Evolutionary conservation across 2,329 filamentous ascomycete species (phyloP).

Genomic region (Colletotrichum sp.): DNA sequence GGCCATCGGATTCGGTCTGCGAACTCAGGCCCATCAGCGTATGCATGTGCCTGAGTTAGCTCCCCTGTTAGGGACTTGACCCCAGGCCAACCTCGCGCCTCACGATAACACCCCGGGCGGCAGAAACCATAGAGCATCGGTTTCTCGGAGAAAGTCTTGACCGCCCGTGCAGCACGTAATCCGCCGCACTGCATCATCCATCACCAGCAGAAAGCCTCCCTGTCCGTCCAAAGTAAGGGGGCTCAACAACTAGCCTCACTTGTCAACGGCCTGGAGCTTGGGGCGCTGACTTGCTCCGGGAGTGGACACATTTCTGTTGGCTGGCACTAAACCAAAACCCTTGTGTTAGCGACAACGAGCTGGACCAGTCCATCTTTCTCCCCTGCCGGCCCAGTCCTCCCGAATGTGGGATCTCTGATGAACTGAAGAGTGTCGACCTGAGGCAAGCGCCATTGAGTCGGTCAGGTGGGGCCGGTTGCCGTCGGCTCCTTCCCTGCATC

Average conservation of each 20-base stretch:
- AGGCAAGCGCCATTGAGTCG: not conserved
- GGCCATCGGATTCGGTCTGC: not conserved
- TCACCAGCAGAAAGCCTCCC: not conserved
- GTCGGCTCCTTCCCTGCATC: not conserved
- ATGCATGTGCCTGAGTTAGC: slow-evolving; percentile 20
- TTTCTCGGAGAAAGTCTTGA: not conserved
- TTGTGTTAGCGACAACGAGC: not conserved
- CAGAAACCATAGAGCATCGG: not conserved
- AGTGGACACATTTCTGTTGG: not conserved
- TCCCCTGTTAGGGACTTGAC: not conserved
- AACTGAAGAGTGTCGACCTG: not conserved
- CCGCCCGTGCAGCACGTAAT: not conserved
- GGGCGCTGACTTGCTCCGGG: not conserved
- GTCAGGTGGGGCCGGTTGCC: not conserved
- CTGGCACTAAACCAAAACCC: not conserved
- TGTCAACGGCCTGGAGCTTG: not conserved
- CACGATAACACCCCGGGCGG: slow-evolving; percentile 1
- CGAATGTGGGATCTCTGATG: not conserved
- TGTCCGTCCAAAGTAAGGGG: not conserved
- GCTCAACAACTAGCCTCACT: not conserved
- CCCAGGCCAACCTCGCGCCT: not conserved
- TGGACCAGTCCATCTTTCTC: not conserved
- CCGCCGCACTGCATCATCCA: not conserved
- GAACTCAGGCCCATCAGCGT: slow-evolving; percentile 4
- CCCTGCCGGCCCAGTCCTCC: not conserved